A percentile compares a stretch with the other conserved stretches of the same genome.
Conservation (phyloP, 805 yeast species). For the Wickerhamiella domercqiae region DNA sequence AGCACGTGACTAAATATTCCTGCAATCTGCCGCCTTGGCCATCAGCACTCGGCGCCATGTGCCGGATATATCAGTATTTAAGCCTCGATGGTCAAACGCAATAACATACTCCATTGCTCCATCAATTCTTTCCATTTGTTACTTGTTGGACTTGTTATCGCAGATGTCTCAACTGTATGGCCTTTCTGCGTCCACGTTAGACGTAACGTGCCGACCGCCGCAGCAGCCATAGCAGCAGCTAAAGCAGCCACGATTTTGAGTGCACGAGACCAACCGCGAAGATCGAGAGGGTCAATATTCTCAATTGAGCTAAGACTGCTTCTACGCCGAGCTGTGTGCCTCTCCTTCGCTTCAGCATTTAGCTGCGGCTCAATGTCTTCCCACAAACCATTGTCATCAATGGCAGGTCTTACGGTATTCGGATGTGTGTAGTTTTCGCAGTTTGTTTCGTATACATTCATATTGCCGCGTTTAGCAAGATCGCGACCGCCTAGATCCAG, state of each 20-base stretch:
- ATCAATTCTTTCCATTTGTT: slow-evolving; percentile 1
- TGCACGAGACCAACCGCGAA: slow-evolving; percentile 10
- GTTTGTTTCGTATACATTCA: background rate
- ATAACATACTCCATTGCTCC: background rate
- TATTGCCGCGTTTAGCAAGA: background rate
- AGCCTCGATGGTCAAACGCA: background rate
- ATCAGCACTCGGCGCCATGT: too few species aligned
- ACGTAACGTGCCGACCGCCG: slow-evolving; percentile 1
- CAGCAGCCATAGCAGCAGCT: slow-evolving; percentile 2
- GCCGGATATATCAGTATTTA: background rate
- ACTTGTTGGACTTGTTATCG: background rate
- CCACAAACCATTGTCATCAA: slow-evolving; percentile 5
- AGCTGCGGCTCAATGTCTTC: too few species aligned
- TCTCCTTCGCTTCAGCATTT: too few species aligned
- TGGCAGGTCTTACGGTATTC: too few species aligned
- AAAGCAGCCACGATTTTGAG: slow-evolving; percentile 1
- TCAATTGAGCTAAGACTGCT: slow-evolving; percentile 12
- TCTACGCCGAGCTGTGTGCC: too few species aligned
- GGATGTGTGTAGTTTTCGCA: too few species aligned
- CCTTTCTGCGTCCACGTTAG: background rate
- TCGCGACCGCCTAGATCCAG: slow-evolving; percentile 1
- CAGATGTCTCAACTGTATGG: slow-evolving; percentile 1
- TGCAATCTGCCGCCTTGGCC: too few species aligned
- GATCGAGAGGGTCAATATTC: slow-evolving; percentile 17
- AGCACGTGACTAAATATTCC: too few species aligned